Evolutionary conservation across 768 basidiomycete genomes (phyloP), one percentile per base, ranked within the genome.

Genomic region (Mycena filopes): DNA sequence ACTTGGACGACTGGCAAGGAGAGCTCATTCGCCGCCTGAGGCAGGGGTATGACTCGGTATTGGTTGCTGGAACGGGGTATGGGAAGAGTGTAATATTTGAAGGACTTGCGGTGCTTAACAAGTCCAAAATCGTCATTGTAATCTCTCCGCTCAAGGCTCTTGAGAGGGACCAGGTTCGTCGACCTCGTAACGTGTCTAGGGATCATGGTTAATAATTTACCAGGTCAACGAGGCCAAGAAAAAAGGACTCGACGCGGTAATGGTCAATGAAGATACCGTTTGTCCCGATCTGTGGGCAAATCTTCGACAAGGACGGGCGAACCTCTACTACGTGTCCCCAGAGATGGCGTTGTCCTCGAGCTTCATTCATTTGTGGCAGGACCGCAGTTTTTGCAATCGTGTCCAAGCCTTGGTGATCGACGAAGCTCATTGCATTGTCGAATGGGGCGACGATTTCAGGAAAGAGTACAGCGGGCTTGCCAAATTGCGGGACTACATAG

Each of bases 191-290:
- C n/a, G n/a, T n/a, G n/a, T n/a, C n/a, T n/a, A n/a, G n/a, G n/a
- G n/a, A n/a, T n/a, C n/a, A n/a, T n/a, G n/a, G n/a, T n/a, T n/a
- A n/a, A n/a, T n/a, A n/a, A n/a, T n/a, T n/a, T n/a, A n/a, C n/a
- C n/a, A n/a, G n/a, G n/a, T n/a, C n/a, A n/a, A n/a, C n/a, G n/a
- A n/a, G n/a, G n/a, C n/a, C n/a, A n/a, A n/a, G n/a, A n/a, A n/a
- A n/a, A n/a, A n/a, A n/a, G n/a, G 69, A 26, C 47, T 68, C 13
- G 26, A 41, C 15, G 69, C 69, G 20, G 43, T 64, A 18, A 54
- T 58, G 23, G 41, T 70, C 28, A 70, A 70, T 29, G 69, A 70
- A 50, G 62, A 64, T 41, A 67, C 68, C 11, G 48, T 28, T 10
- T 55, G 18, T 41, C 55, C 55, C 9, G 42, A 43, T 31, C 2